phyloP scores from a whole-genome alignment of 371 early-diverging fungal genomes.

The Gilbertella persicaria region DNA sequence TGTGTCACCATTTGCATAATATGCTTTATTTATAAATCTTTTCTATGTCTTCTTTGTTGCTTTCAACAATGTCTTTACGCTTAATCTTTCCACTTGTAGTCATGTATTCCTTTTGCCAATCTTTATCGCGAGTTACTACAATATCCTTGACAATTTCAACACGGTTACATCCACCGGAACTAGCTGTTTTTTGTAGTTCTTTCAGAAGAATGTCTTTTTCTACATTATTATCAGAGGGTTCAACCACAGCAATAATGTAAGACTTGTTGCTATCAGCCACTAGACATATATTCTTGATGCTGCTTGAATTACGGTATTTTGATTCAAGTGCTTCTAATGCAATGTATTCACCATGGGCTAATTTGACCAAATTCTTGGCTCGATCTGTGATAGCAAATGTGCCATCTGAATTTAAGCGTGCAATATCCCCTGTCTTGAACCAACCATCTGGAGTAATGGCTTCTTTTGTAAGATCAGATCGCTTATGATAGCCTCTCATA shows the following conservation, averaged over 20 bases:
- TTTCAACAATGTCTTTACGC: slow-evolving; percentile 54
- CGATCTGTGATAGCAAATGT: slow-evolving; percentile 76
- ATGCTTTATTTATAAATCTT: slow-evolving; percentile 39
- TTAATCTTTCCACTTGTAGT: slow-evolving; percentile 64
- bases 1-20: not conserved
- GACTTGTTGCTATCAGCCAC: slow-evolving; percentile 72
- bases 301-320: slow-evolving; percentile 68
- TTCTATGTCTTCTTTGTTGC: slow-evolving; percentile 49
- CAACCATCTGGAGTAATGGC: slow-evolving; percentile 85
- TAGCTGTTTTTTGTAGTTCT: slow-evolving; percentile 49
- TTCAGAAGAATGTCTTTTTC: slow-evolving; percentile 48
- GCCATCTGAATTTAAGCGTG: slow-evolving; percentile 73
- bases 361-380: slow-evolving; percentile 89
- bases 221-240: slow-evolving; percentile 50
- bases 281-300: slow-evolving; percentile 81
- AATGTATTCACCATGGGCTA: slow-evolving; percentile 91
- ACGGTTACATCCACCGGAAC: slow-evolving; percentile 43
- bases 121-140: slow-evolving; percentile 39
- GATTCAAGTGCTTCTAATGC: slow-evolving; percentile 95
- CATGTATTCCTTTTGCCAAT: slow-evolving; percentile 56
- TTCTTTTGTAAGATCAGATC: slow-evolving; percentile 76
- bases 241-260: slow-evolving; percentile 69
- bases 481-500: slow-evolving; percentile 87
- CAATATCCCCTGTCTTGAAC: slow-evolving; percentile 97
- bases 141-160: slow-evolving; percentile 54